A percentile compares a stretch with the other conserved stretches of the same genome.
Evolutionary conservation across 176 grass and related monocot genomes (phyloP).

Genomic region (Pharus latifolius): DNA sequence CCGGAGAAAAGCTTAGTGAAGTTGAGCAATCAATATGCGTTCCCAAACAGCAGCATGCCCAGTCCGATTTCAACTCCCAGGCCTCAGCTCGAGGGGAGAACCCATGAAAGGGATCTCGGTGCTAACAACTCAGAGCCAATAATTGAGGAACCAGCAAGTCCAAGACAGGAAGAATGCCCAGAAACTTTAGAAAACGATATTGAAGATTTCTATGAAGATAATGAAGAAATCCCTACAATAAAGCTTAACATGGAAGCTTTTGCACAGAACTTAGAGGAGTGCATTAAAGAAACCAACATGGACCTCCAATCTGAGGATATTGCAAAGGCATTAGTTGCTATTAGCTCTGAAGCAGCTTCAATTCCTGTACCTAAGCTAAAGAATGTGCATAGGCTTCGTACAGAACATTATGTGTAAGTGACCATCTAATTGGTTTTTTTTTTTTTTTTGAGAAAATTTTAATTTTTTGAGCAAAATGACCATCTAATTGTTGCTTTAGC

Average conservation of each 20-base stretch:
- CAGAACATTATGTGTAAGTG: conserved; percentile 85
- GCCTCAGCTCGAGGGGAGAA: conserved; percentile 23
- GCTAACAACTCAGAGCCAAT: conserved; percentile 60
- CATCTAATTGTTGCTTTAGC: background rate
- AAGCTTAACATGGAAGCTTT: conserved; percentile 80
- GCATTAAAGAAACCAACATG: conserved; percentile 53
- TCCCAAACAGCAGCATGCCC: conserved; percentile 22
- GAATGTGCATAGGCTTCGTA: conserved; percentile 71
- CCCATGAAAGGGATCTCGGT: conserved; percentile 10
- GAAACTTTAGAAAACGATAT: conserved; percentile 43
- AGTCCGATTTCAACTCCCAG: conserved; percentile 1
- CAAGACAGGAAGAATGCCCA: conserved; percentile 34
- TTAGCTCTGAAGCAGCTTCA: conserved; percentile 62
- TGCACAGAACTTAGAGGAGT: conserved; percentile 58
- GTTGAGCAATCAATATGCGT: conserved; percentile 17
- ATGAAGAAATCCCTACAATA: conserved; percentile 82
- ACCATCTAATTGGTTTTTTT: background rate
- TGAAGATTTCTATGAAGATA: conserved; percentile 57
- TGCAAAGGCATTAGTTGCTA: conserved; percentile 68
- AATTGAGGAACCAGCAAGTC: conserved; percentile 84
- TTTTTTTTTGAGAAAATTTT: background rate
- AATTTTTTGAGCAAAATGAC: too few relatives aligned
- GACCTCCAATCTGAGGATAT: conserved; percentile 64
- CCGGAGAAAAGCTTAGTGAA: conserved; percentile 47
- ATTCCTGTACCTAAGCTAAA: conserved; percentile 82